Base-by-base conservation (phyloP, 2,329 filamentous ascomycete genomes). In the Aulographum hederae region DNA sequence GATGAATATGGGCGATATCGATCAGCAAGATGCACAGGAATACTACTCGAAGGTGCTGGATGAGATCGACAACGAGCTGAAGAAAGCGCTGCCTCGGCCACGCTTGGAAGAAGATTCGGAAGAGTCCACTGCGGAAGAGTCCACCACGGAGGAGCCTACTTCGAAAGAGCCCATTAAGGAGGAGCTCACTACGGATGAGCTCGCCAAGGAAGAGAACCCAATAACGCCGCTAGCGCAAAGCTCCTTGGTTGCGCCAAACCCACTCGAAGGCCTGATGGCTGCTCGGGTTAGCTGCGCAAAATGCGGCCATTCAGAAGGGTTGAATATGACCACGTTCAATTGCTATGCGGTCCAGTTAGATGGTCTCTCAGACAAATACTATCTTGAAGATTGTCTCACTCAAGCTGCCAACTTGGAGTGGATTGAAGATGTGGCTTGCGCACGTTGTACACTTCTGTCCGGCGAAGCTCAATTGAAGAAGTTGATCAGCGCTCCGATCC, bases 21-120 rank as follows among this genome's bases (percentile, higher is more conserved):
- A 91, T 42, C 89, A 95, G 49, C 89, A 98, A 53, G 89, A 98
- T 54, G 89, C 89, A 4, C 89, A 95, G 48, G 89, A 98, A 52
- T 98, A 95, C 51, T 94, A 80, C 45, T 86, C 82, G 12, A 91
- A 86, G 45, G 65, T 98, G 11, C 54, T 94, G 30, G 82, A 86
- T 41, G 75, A 85, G 43, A 61, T 93, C 18, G 81, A 94, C 45
- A 77, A 76, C 44, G 81, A 91, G 46, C 61, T 81, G 26, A 63
- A 28, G 56, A 30, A 28, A 56, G 36, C 46, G n/a, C n/a, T 10
- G 13, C 21, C 21, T n/a, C n/a, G n/a, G n/a, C n/a, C n/a, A n/a
- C n/a, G 51, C 33, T 44, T 50, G 37, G 39, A 61, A 48, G 50
- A 59, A 43, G 48, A 53, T 48, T 48, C 58, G 38, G 35, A 57